A percentile compares a stretch with the other conserved stretches of the same genome.
phyloP scores from a whole-genome alignment of 2,329 filamentous ascomycete genomes.

The Hysterium pulicare region DNA sequence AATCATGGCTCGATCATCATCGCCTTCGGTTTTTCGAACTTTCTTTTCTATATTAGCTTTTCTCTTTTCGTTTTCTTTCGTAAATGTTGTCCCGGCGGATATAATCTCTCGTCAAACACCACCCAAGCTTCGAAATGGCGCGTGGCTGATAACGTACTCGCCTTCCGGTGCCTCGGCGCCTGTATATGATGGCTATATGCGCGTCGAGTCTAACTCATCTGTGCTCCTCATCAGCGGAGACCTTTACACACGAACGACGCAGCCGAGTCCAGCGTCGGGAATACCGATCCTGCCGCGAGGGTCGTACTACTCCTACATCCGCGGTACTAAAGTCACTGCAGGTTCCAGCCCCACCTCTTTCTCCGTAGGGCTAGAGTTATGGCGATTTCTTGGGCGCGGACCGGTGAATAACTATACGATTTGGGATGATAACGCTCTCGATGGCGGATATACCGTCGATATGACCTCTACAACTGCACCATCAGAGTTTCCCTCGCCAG shows the following conservation, averaged over 20 bases:
- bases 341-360: constrained; percentile 5
- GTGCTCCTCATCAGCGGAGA: constrained; percentile 7
- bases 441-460: constrained; percentile 6
- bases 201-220: constrained; percentile 6
- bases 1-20: neutral
- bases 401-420: neutral
- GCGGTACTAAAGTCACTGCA: constrained; percentile 2
- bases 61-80: neutral
- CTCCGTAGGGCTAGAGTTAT: constrained; percentile 6
- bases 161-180: constrained; percentile 1
- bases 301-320: constrained; percentile 9
- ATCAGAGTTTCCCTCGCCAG: constrained; percentile 3
- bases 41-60: neutral
- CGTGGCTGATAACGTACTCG: constrained; percentile 8
- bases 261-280: constrained; percentile 8
- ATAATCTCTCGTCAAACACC: constrained; percentile 5
- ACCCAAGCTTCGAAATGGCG: constrained; percentile 1
- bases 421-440: constrained; percentile 2
- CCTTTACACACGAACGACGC: constrained; percentile 8
- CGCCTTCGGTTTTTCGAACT: neutral
- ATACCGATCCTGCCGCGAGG: constrained; percentile 8
- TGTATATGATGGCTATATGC: constrained; percentile 7
- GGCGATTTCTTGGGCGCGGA: neutral
- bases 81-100: neutral
- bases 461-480: constrained; percentile 4